Evolutionary conservation across 179 eudicot genomes (phyloP).

Genomic region (Sideroxylon spinosum): DNA sequence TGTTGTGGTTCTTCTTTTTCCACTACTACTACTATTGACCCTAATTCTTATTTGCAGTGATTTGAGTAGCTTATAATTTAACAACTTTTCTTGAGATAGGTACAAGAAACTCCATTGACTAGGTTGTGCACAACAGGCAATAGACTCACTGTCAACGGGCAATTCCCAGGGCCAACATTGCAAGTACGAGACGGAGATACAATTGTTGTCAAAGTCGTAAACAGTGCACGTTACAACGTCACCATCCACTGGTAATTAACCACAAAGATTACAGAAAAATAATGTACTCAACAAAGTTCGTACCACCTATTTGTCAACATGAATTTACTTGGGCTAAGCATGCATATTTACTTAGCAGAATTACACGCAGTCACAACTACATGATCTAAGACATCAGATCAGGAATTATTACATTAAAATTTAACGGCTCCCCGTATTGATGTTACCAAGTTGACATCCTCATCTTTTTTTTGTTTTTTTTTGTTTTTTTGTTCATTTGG

Average conservation of each 20-base stretch:
- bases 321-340: too few relatives aligned
- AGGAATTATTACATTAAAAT: too few relatives aligned
- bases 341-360: too few relatives aligned
- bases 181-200: constrained; percentile 68
- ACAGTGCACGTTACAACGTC: constrained; percentile 68
- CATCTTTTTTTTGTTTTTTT: too few relatives aligned
- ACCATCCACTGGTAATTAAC: constrained; percentile 74
- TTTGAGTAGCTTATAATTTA: neutral
- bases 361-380: too few relatives aligned
- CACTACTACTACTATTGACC: too few relatives aligned
- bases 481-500: too few relatives aligned
- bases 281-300: too few relatives aligned
- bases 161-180: constrained; percentile 72
- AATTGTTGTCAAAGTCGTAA: constrained; percentile 58
- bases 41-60: neutral
- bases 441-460: too few relatives aligned
- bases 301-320: too few relatives aligned
- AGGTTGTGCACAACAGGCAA: constrained; percentile 66
- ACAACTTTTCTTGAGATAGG: constrained; percentile 27
- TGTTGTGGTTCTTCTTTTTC: neutral
- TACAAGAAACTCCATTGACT: constrained; percentile 74
- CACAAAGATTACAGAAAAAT: neutral
- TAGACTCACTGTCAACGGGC: constrained; percentile 75
- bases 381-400: too few relatives aligned
- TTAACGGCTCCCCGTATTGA: too few relatives aligned